A percentile compares a stretch with the other conserved stretches of the same genome.
phyloP scores from a whole-genome alignment of 108 stramenopile species.

The Aurantiochytrium sp. region DNA sequence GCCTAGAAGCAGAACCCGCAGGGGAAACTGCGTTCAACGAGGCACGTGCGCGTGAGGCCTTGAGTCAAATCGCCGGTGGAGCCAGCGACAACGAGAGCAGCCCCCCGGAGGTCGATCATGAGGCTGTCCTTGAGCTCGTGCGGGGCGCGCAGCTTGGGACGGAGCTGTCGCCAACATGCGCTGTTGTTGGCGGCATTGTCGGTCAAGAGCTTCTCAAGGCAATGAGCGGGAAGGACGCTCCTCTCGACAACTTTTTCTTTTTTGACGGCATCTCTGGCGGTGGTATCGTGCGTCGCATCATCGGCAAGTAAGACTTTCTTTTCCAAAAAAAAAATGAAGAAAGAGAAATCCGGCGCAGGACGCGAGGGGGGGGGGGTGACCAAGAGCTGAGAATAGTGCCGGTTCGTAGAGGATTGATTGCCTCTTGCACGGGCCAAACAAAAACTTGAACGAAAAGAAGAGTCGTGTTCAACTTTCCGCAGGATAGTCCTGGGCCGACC shows the following conservation, averaged over 20 bases:
- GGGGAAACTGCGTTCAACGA: not conserved
- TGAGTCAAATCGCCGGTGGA: not conserved
- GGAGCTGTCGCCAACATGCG: conserved; percentile 42
- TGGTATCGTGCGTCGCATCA: not conserved
- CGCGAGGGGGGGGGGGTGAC: too few relatives aligned
- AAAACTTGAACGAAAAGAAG: too few relatives aligned
- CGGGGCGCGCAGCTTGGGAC: not conserved
- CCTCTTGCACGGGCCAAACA: too few relatives aligned
- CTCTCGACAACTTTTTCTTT: conserved; percentile 23
- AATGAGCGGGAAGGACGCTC: not conserved
- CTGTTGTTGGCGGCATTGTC: conserved; percentile 39
- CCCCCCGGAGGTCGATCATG: not conserved
- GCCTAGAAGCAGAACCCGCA: not conserved
- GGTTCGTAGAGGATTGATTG: too few relatives aligned
- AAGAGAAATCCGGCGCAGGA: too few relatives aligned
- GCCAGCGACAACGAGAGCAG: not conserved
- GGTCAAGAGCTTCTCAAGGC: conserved; percentile 40
- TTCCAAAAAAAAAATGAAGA: too few relatives aligned
- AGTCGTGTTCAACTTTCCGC: too few relatives aligned
- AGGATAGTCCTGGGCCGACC: too few relatives aligned
- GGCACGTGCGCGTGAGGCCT: not conserved
- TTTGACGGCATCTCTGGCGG: conserved; percentile 19
- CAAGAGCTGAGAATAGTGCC: too few relatives aligned
- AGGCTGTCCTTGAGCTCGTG: not conserved
- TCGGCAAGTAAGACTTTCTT: too few relatives aligned